Evolutionary conservation across 495 filamentous ascomycete genomes (phyloP).

Genomic region (Annulohypoxylon bovei): DNA sequence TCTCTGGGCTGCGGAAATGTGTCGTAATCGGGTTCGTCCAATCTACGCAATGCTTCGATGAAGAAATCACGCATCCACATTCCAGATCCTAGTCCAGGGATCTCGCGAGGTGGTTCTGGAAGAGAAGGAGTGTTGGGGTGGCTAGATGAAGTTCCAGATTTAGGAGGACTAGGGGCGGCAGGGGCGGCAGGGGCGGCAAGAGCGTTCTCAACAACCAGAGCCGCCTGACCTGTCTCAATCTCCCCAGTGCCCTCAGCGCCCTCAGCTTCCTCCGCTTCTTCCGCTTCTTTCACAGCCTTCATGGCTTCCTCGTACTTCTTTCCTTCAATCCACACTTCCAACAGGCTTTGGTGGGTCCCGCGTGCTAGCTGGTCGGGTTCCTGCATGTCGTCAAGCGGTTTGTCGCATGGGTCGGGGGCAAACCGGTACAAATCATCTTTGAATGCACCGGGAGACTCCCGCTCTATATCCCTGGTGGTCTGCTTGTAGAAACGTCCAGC

Average conservation of each 20-base stretch:
- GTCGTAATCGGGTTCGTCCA: background rate
- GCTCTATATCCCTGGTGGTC: background rate
- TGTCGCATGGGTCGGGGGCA: slow-evolving; percentile 19
- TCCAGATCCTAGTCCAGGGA: background rate
- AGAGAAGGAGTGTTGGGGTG: background rate
- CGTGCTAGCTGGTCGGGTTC: background rate
- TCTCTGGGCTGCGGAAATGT: background rate
- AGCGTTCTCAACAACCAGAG: background rate
- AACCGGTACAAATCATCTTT: background rate
- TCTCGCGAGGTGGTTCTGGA: background rate
- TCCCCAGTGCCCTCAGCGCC: too few species aligned
- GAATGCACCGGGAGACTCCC: background rate
- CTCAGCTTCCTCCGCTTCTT: background rate
- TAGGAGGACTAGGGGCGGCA: background rate
- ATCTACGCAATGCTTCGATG: background rate
- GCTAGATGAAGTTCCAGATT: background rate
- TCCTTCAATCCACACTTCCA: background rate
- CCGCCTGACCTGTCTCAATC: too few species aligned
- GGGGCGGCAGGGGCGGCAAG: background rate
- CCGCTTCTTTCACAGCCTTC: background rate
- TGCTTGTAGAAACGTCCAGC: slow-evolving; percentile 23
- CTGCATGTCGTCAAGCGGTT: background rate
- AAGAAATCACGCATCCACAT: background rate
- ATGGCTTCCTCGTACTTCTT: background rate
- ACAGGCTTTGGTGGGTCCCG: background rate